Evolutionary conservation across 106 monocot genomes (phyloP).

Genomic region (Acanthochlamys bracteata): DNA sequence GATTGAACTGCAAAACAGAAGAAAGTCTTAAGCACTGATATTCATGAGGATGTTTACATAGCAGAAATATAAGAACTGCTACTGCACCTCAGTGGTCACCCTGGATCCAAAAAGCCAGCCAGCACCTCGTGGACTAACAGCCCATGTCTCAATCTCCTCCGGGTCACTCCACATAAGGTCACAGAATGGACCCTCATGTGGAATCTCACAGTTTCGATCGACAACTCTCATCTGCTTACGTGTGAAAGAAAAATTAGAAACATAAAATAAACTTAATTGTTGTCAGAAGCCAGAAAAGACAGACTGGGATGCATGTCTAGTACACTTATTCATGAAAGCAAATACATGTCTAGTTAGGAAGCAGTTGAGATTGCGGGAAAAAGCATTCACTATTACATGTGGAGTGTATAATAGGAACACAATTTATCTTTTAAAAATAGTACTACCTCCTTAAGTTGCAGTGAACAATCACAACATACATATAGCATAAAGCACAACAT

Average conservation of each 20-base stretch:
- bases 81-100: conserved; percentile 77
- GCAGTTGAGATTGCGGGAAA: too few relatives aligned
- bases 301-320: too few relatives aligned
- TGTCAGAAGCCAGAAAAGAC: neutral
- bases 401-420: too few relatives aligned
- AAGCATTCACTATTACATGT: too few relatives aligned
- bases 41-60: neutral
- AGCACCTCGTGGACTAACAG: conserved; percentile 92
- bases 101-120: conserved; percentile 99
- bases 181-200: conserved; percentile 96
- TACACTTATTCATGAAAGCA: too few relatives aligned
- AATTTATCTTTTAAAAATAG: too few relatives aligned
- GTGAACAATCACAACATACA: too few relatives aligned
- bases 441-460: too few relatives aligned
- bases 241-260: neutral
- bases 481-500: too few relatives aligned
- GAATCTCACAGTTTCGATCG: conserved; percentile 96
- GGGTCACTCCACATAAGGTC: conserved; percentile 99
- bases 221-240: conserved; percentile 66
- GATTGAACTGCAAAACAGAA: conserved; percentile 61
- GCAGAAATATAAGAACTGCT: too few relatives aligned
- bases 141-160: conserved; percentile 97
- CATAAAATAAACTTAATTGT: neutral
- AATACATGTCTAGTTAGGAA: too few relatives aligned
- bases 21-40: neutral